phyloP scores from a whole-genome alignment of 2,329 filamentous ascomycete genomes.

The Ceratocystis variospora region DNA sequence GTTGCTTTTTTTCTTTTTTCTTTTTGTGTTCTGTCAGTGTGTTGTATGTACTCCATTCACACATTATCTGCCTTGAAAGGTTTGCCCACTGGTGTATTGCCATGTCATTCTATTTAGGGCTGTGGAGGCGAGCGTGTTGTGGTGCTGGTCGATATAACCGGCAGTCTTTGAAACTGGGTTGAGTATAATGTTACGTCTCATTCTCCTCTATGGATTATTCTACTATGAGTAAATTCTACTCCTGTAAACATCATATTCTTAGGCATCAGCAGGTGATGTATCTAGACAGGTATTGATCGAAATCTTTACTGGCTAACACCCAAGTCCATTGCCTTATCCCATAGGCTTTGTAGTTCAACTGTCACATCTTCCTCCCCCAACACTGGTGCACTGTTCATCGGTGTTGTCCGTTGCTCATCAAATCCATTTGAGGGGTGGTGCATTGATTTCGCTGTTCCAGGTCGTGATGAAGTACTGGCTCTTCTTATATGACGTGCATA shows the following conservation, averaged over 20 bases:
- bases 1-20: neutral
- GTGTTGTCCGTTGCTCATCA: constrained; percentile 8
- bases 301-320: constrained; percentile 37
- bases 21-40: neutral
- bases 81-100: neutral
- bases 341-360: constrained; percentile 42
- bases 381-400: constrained; percentile 1
- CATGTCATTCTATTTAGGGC: neutral
- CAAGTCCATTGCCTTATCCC: constrained; percentile 47
- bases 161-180: neutral
- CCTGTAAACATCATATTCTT: neutral
- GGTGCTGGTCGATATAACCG: neutral
- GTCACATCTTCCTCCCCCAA: constrained; percentile 39
- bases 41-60: neutral
- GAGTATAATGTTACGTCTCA: neutral
- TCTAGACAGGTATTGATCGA: neutral
- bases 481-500: constrained; percentile 2
- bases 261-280: neutral
- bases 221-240: neutral
- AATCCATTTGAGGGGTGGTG: constrained; percentile 22
- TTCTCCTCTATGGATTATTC: neutral
- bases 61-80: neutral
- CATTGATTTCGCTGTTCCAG: constrained; percentile 27
- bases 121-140: neutral
- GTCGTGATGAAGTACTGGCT: constrained; percentile 26